Evolutionary conservation across 164 flowering plant species (phyloP).

Genomic region (Cinnamomum chago): DNA sequence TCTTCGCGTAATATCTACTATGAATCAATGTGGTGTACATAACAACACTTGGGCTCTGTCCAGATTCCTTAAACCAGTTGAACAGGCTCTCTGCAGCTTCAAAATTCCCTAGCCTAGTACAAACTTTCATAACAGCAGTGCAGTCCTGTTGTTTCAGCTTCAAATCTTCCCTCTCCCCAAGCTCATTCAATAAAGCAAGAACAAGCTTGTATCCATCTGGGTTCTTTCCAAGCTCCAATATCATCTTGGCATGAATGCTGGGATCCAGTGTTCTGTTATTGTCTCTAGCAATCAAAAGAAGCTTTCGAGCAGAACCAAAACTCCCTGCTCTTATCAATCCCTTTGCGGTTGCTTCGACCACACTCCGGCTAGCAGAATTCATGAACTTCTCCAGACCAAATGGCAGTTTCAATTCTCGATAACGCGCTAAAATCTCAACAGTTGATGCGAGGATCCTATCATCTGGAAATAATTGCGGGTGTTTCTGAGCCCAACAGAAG

Average conservation of each 20-base stretch:
- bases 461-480: conserved; percentile 76
- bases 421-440: conserved; percentile 69
- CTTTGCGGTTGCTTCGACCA: conserved; percentile 73
- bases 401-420: conserved; percentile 53
- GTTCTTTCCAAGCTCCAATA: conserved; percentile 65
- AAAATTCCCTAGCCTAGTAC: conserved; percentile 56
- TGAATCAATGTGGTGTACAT: conserved; percentile 86
- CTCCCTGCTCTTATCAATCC: conserved; percentile 81
- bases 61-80: conserved; percentile 65
- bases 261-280: conserved; percentile 53
- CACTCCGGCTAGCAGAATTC: conserved; percentile 49
- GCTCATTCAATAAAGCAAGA: conserved; percentile 54
- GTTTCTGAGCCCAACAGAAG: conserved; percentile 78
- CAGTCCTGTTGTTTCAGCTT: conserved; percentile 69
- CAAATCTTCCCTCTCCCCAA: conserved; percentile 70
- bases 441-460: conserved; percentile 72
- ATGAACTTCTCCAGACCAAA: conserved; percentile 46
- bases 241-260: conserved; percentile 69
- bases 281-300: conserved; percentile 49
- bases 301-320: conserved; percentile 60
- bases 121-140: conserved; percentile 77
- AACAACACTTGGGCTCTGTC: conserved; percentile 53
- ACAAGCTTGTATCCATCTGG: conserved; percentile 61
- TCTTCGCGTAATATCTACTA: conserved; percentile 52
- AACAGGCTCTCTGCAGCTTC: conserved; percentile 66